Conservation (phyloP, 129 eudicot genomes). For the Chrysanthemum lavandulifolium region DNA sequence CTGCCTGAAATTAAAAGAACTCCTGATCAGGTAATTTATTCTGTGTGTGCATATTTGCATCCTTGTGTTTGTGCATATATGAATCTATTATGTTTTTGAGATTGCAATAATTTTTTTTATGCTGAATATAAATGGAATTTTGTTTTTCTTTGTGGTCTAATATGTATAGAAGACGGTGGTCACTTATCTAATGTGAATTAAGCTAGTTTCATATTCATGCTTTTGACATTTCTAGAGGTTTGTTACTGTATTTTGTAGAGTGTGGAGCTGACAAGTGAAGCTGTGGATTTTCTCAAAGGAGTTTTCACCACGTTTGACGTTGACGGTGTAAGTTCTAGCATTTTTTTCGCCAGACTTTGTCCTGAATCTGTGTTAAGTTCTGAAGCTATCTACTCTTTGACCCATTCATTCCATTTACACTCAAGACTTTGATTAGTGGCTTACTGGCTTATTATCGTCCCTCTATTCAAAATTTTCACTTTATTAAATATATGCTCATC, state of each 20-base stretch:
- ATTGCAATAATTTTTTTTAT: not conserved
- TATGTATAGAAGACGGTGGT: slow-evolving; percentile 2
- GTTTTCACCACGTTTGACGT: slow-evolving; percentile 63
- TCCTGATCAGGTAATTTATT: slow-evolving; percentile 75
- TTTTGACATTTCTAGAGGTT: slow-evolving; percentile 7
- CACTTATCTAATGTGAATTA: not conserved
- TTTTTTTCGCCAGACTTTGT: slow-evolving; percentile 11
- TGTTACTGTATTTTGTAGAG: slow-evolving; percentile 49
- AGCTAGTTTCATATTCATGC: slow-evolving; percentile 4
- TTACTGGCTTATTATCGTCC: not conserved
- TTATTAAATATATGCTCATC: slow-evolving; percentile 10
- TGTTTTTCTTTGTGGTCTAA: not conserved
- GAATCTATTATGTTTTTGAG: not conserved
- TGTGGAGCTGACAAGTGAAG: slow-evolving; percentile 93
- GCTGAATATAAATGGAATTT: too few relatives aligned
- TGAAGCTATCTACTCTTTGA: too few relatives aligned
- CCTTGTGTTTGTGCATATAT: not conserved
- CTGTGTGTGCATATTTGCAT: not conserved
- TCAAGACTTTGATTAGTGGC: not conserved
- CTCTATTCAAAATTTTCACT: not conserved
- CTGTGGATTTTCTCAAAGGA: slow-evolving; percentile 68
- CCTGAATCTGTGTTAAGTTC: too few relatives aligned
- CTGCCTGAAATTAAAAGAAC: slow-evolving; percentile 67
- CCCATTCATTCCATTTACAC: not conserved
- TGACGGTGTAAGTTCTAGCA: slow-evolving; percentile 63